Base-by-base conservation (phyloP, 164 flowering plant species). In the Dillenia suffruticosa region DNA sequence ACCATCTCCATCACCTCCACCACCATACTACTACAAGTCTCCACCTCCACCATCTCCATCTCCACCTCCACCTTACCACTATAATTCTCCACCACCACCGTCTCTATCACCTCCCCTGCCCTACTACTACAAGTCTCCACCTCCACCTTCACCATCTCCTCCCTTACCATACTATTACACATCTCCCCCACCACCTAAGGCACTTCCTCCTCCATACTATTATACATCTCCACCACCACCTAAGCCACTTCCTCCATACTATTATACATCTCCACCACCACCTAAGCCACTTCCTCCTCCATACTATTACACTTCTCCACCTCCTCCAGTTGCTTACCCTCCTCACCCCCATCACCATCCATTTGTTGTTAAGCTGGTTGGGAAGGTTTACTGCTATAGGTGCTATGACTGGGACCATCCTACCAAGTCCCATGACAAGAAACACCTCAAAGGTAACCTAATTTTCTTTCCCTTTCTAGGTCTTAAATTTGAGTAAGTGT, bases 301-400 rank as follows among this genome's bases (percentile, higher is more conserved):
- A 32, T 64, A 70, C 12, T 64, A 64, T 49, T 62, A 65, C 54
- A 15, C 9, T 9, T 59, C 68, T 32, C 70, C 64, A 51, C 32
- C 53, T 9, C 70, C 70, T 11, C 70, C 70, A 15, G 12, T 32
- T 43, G 49, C 71, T 17, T 26, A 58, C 51, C 72, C 56, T 40
- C 80, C 63, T 63, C 80, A 45, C 48, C 74, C 61, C 53, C 77
- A 61, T 49, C 79, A 22, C 64, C 79, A 75, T 49, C 71, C 74
- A n/a, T 56, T 79, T 5, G 61, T 84, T 0, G 75, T 86, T 7
- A 86, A 80, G 75, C 91, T 82, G 3, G 80, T 82, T 3, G 95
- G 95, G 48, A 86, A 82, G 54, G 91, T 88, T 1, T 88, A 88
- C 75, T 88, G 89, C 75, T 84, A 77, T 77, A 81, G 73, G 72